A percentile compares a stretch with the other conserved stretches of the same genome.
phyloP scores from a whole-genome alignment of 192 early-diverging fungal species.

The Bifiguratus adelaidae region DNA sequence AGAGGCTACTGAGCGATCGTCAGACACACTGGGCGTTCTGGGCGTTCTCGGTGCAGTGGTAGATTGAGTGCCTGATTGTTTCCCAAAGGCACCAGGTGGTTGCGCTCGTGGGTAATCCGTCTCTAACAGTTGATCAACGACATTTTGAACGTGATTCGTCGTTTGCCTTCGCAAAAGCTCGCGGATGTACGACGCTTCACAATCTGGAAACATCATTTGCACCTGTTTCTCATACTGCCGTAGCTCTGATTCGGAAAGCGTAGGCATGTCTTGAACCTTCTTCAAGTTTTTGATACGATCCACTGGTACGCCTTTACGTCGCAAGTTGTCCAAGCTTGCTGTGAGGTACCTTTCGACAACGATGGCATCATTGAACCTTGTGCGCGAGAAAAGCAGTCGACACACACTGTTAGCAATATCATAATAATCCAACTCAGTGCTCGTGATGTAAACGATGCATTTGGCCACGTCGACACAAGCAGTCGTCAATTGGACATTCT shows the following conservation, averaged over 20 bases:
- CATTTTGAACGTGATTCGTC: slow-evolving; percentile 34
- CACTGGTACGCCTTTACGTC: slow-evolving; percentile 53
- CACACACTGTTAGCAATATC: slow-evolving; percentile 69
- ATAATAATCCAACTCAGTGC: slow-evolving; percentile 60
- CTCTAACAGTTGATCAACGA: slow-evolving; percentile 49
- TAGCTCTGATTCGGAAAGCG: slow-evolving; percentile 4
- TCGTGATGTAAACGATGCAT: slow-evolving; percentile 24
- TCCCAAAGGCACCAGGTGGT: background rate
- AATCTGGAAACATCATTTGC: slow-evolving; percentile 54
- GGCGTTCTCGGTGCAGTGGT: background rate
- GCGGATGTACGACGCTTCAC: slow-evolving; percentile 41
- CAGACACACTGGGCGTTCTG: background rate
- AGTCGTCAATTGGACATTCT: slow-evolving; percentile 43
- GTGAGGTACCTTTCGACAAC: slow-evolving; percentile 65
- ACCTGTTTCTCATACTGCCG: slow-evolving; percentile 23
- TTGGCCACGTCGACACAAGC: slow-evolving; percentile 39
- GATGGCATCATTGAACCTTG: slow-evolving; percentile 68
- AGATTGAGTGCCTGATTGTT: background rate
- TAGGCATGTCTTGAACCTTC: slow-evolving; percentile 8
- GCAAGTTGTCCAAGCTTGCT: slow-evolving; percentile 51
- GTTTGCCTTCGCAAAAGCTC: slow-evolving; percentile 34
- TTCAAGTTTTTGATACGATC: slow-evolving; percentile 41
- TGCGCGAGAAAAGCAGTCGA: slow-evolving; percentile 50
- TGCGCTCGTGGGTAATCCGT: slow-evolving; percentile 35
- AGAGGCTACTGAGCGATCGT: background rate